phyloP scores from a whole-genome alignment of 495 filamentous ascomycete species.

The Penicillium fimorum region DNA sequence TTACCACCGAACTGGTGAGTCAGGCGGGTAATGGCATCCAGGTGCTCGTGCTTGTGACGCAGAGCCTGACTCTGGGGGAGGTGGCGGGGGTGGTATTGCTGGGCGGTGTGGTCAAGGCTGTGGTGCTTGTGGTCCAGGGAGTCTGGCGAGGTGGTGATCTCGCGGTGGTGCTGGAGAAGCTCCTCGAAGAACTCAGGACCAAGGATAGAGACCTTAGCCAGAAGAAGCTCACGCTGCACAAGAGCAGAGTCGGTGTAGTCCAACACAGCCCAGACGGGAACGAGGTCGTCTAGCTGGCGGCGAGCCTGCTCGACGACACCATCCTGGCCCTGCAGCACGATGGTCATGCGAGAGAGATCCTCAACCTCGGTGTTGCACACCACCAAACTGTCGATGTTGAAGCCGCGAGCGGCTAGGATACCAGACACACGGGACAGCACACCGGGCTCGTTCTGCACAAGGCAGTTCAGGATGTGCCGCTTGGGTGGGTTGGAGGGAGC shows the following conservation, averaged over 20 bases:
- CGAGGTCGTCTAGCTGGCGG: constrained; percentile 91
- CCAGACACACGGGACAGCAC: constrained; percentile 95
- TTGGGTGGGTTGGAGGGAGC: constrained; percentile 82
- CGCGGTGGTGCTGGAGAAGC: constrained; percentile 87
- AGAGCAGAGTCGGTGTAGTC: constrained; percentile 91
- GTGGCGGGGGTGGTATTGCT: constrained; percentile 76
- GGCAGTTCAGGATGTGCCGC: constrained; percentile 93
- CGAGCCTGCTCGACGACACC: constrained; percentile 97
- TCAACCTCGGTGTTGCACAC: constrained; percentile 98
- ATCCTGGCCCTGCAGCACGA: constrained; percentile 92
- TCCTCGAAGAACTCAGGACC: constrained; percentile 98
- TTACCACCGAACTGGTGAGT: constrained; percentile 98
- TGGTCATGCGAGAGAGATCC: constrained; percentile 96
- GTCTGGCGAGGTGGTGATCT: constrained; percentile 55
- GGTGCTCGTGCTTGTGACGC: constrained; percentile 94
- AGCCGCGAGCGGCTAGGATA: constrained; percentile 91
- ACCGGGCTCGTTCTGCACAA: constrained; percentile 98
- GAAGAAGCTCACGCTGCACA: constrained; percentile 92
- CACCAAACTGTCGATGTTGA: constrained; percentile 98
- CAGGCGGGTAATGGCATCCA: constrained; percentile 90
- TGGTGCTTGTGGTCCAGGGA: constrained; percentile 32
- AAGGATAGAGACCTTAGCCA: constrained; percentile 95
- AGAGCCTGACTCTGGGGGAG: constrained; percentile 83
- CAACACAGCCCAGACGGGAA: constrained; percentile 96
- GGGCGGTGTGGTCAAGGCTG: constrained; percentile 23